phyloP scores from a whole-genome alignment of 2,329 filamentous ascomycete species.

The Aphanocladium album region DNA sequence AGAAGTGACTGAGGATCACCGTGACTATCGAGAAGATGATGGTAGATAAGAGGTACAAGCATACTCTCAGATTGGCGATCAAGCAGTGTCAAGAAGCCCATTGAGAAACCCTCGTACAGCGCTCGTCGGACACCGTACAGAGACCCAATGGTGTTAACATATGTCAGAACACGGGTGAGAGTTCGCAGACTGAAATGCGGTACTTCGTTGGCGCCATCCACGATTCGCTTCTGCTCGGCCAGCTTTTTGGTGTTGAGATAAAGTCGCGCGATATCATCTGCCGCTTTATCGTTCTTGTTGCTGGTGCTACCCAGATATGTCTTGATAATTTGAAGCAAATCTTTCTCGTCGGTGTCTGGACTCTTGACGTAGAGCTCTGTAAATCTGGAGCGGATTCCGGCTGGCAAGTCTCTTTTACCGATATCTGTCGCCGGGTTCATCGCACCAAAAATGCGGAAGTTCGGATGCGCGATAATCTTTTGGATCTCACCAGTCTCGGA shows the following conservation, averaged over 20 bases:
- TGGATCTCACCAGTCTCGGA: slow-evolving; percentile 93
- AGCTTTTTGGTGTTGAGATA: slow-evolving; percentile 85
- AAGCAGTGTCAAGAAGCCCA: slow-evolving; percentile 93
- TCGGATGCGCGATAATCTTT: slow-evolving; percentile 78
- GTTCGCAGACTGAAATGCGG: slow-evolving; percentile 97
- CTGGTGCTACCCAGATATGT: slow-evolving; percentile 74
- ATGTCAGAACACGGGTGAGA: slow-evolving; percentile 81
- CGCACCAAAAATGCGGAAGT: slow-evolving; percentile 94
- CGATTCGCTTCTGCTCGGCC: slow-evolving; percentile 75
- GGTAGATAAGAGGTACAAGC: slow-evolving; percentile 72
- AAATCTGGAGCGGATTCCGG: slow-evolving; percentile 84
- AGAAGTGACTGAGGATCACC: slow-evolving; percentile 66
- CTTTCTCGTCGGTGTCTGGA: slow-evolving; percentile 80
- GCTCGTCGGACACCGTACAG: slow-evolving; percentile 81
- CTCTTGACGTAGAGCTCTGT: slow-evolving; percentile 93
- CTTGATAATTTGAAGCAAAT: slow-evolving; percentile 81
- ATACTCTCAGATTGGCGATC: slow-evolving; percentile 75
- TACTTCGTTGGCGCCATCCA: slow-evolving; percentile 92
- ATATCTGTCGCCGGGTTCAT: slow-evolving; percentile 99
- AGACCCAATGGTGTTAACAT: slow-evolving; percentile 78
- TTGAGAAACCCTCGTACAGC: slow-evolving; percentile 91
- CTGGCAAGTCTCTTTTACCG: slow-evolving; percentile 88
- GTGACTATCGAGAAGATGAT: slow-evolving; percentile 69
- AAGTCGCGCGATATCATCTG: slow-evolving; percentile 75
- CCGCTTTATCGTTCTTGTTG: slow-evolving; percentile 66